Evolutionary conservation across 1,139 yeast species (phyloP).

Genomic region (Meyerozyma guilliermondii): DNA sequence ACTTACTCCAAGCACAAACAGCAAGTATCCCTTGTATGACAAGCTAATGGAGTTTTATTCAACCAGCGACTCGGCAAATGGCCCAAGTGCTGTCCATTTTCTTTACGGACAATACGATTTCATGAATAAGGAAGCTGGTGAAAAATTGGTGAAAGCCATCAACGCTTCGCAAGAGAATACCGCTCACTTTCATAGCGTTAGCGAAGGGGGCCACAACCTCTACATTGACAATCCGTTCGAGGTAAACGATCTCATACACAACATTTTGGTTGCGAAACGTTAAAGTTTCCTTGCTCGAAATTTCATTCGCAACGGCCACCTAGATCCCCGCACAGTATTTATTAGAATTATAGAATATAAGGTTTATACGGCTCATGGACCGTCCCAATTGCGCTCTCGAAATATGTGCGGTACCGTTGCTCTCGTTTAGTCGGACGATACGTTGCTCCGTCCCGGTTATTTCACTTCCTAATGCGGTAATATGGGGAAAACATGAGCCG

Average conservation of each 20-base stretch:
- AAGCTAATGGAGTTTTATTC: constrained; percentile 36
- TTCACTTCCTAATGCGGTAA: background rate
- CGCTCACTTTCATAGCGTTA: constrained; percentile 23
- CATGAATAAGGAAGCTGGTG: constrained; percentile 79
- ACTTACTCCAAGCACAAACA: constrained; percentile 72
- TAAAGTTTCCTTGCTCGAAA: background rate
- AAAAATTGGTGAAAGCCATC: constrained; percentile 39
- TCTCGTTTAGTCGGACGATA: background rate
- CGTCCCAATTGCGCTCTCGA: too few relatives aligned
- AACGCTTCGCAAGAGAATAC: constrained; percentile 16
- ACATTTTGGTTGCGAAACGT: constrained; percentile 5
- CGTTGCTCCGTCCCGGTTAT: background rate
- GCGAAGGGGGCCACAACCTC: constrained; percentile 44
- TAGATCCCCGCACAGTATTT: background rate
- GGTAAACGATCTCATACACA: constrained; percentile 38
- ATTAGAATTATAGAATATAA: background rate
- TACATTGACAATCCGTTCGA: constrained; percentile 47
- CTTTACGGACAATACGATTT: constrained; percentile 82
- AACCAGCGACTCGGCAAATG: constrained; percentile 5
- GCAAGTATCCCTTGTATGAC: constrained; percentile 70
- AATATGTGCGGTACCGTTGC: too few relatives aligned
- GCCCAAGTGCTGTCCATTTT: constrained; percentile 47
- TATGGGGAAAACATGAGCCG: too few relatives aligned
- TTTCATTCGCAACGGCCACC: too few relatives aligned
- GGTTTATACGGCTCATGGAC: too few relatives aligned